Conservation (phyloP, 352 stramenopile genomes). For the Phytopythium oedochilum region DNA sequence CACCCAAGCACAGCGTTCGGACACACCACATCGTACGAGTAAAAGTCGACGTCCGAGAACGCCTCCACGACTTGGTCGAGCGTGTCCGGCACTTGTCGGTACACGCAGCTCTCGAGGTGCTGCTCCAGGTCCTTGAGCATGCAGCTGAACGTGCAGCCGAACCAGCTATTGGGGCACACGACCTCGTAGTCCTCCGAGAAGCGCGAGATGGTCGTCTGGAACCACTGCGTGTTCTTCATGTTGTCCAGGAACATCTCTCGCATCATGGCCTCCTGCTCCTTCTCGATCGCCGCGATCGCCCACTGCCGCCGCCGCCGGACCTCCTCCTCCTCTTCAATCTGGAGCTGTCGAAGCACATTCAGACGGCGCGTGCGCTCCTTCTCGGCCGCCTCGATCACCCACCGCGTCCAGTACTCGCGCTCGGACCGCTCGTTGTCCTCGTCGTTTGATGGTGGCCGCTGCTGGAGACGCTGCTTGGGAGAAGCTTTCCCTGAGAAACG, state of each 20-base stretch:
- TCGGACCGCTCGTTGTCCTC: conserved; percentile 17
- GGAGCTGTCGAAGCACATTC: conserved; percentile 59
- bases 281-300: conserved; percentile 77
- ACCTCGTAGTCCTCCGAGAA: conserved; percentile 82
- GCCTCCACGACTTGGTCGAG: conserved; percentile 62
- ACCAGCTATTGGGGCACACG: conserved; percentile 83
- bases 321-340: conserved; percentile 74
- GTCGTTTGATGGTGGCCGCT: not conserved
- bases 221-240: conserved; percentile 89
- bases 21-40: conserved; percentile 83
- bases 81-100: conserved; percentile 72
- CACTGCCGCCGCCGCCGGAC: conserved; percentile 56
- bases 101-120: conserved; percentile 63
- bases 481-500: not conserved
- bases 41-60: conserved; percentile 46
- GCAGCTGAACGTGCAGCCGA: conserved; percentile 82
- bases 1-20: conserved; percentile 78
- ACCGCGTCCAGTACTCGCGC: conserved; percentile 76
- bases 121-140: conserved; percentile 76
- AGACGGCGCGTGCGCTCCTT: conserved; percentile 68
- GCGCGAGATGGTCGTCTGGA: conserved; percentile 78
- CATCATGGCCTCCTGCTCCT: conserved; percentile 78
- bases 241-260: conserved; percentile 82
- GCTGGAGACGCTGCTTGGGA: not conserved
- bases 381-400: conserved; percentile 76